Evolutionary conservation across 139 green algal species (phyloP), one percentile per base, ranked within the genome.

Genomic region (Zygnema circumcarinatum): DNA sequence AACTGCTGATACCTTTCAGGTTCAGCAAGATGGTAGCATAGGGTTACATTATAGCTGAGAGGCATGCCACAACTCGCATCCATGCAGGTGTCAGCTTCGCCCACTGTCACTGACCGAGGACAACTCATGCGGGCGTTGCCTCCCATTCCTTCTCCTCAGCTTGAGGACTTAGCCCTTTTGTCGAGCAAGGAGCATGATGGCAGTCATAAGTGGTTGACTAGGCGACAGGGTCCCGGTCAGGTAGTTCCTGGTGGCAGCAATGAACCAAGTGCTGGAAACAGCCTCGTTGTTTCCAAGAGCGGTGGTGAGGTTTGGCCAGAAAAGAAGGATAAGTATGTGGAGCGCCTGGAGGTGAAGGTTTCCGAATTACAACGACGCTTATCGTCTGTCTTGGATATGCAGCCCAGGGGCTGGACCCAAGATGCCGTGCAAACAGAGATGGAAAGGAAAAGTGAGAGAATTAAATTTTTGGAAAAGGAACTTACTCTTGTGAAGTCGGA

Each of bases 291-390:
- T 16, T 62, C 47, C 47, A 62, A 62, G 47, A 62, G 47, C 16
- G 7, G 7, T 62, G 47, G 47, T 62, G 47, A 62, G 47, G 16
- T 62, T 62, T 7, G 16, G 47, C 47, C 47, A 62, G 47, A 62
- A 62, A 62, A 62, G n/a, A 68, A 53, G 76, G 76, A 84, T 56
- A 84, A 84, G 76, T 84, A 84, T 67, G 76, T 84, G 36, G 76
- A 84, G 76, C 33, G 76, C 32, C 40, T 84, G 35, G 76, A 84
- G 39, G 32, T 68, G 22, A 84, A 84, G 36, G 36, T 84, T 33
- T 22, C 35, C 1, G 76, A 84, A 62, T 62, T 84, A 62, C 39
- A 84, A 62, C 22, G 76, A 21, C 20, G 76, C 25, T 35, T 84
- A 35, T 84, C 76, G 0, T 38, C 41, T 11, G 20, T 84, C 29